These are phyloP conservation scores for Hondaea fermentalgiana DNA, from an alignment of 108 stramenopile genomes.

Conservation along the genomic window DNA sequence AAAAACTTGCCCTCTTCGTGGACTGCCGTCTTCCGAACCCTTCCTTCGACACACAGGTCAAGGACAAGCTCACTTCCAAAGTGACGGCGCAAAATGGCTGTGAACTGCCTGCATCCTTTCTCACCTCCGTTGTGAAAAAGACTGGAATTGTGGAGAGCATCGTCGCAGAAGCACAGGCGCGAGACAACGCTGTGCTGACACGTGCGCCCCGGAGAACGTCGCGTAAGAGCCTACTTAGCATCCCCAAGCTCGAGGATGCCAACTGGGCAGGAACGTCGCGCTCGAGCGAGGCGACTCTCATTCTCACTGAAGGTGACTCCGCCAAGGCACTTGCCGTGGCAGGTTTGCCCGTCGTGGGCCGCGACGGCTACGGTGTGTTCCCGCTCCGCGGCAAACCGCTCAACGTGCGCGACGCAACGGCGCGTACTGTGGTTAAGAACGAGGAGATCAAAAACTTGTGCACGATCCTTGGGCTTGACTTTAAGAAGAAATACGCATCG, in stretches of 20 bases:
- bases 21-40: not conserved
- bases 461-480: conserved; percentile 73
- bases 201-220: conserved; percentile 35
- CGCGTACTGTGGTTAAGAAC: conserved; percentile 73
- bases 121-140: conserved; percentile 47
- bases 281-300: conserved; percentile 48
- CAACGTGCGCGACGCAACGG: conserved; percentile 82
- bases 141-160: conserved; percentile 17
- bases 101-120: conserved; percentile 31
- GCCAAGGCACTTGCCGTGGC: conserved; percentile 86
- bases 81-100: conserved; percentile 5
- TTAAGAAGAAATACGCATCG: conserved; percentile 65
- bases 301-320: conserved; percentile 90
- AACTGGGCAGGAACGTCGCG: conserved; percentile 62
- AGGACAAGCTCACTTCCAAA: conserved; percentile 17
- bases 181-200: not conserved
- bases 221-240: conserved; percentile 35
- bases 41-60: conserved; percentile 23
- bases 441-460: conserved; percentile 59
- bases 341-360: conserved; percentile 79
- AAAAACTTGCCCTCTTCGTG: not conserved
- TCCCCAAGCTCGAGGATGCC: conserved; percentile 88
- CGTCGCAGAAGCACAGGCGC: not conserved
- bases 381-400: conserved; percentile 93
- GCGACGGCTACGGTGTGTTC: conserved; percentile 86